Conservation (phyloP, 257 asterid species). For the Catharanthus roseus region DNA sequence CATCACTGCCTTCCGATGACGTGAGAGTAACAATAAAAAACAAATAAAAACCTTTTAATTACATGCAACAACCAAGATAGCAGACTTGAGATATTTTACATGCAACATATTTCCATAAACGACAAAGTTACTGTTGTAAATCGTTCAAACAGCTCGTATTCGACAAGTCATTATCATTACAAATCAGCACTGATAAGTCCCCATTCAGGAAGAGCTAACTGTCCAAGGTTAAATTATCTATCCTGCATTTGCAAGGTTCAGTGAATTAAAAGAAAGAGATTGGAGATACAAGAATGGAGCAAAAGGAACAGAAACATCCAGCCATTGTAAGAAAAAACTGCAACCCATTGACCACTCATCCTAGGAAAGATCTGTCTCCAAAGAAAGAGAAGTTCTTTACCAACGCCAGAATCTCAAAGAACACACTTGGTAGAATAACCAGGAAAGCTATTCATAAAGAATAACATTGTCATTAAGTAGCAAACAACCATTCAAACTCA, state of each 20-base stretch:
- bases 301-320: neutral
- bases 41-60: neutral
- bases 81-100: neutral
- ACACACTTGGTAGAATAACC: neutral
- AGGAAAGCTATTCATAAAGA: neutral
- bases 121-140: neutral
- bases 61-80: neutral
- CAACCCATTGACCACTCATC: neutral
- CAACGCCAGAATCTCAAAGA: neutral
- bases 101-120: slow-evolving; percentile 2
- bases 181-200: neutral
- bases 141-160: neutral
- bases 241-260: neutral
- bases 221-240: neutral
- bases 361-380: neutral
- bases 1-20: neutral
- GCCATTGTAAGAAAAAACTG: neutral
- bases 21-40: neutral
- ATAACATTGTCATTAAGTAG: neutral
- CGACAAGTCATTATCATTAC: neutral
- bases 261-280: neutral
- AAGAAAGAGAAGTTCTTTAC: neutral
- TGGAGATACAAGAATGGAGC: neutral
- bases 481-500: neutral
- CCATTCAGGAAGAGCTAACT: neutral